Evolutionary conservation across 2,329 filamentous ascomycete genomes (phyloP).

Genomic region (Sclerotiophoma versabilis): DNA sequence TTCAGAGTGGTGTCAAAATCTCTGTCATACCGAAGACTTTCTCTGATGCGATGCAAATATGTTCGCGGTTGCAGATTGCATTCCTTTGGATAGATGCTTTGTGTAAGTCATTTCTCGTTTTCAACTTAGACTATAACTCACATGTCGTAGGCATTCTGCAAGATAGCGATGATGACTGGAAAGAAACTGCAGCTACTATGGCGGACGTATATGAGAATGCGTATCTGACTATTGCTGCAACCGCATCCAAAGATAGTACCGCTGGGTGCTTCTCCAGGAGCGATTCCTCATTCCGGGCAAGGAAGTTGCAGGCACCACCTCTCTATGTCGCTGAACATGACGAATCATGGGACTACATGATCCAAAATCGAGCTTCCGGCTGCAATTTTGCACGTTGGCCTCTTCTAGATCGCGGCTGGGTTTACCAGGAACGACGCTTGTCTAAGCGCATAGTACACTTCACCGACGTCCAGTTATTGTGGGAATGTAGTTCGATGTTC

Average conservation of each 20-base stretch:
- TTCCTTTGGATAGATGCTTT: not conserved
- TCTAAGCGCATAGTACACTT: not conserved
- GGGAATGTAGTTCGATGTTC: not conserved
- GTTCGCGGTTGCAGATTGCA: not conserved
- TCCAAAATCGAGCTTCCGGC: not conserved
- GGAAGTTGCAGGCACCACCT: not conserved
- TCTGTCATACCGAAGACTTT: not conserved
- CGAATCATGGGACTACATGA: not conserved
- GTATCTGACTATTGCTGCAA: conserved; percentile 11
- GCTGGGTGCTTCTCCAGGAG: not conserved
- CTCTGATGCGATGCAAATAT: not conserved
- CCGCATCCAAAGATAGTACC: not conserved
- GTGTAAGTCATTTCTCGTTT: not conserved
- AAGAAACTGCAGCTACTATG: conserved; percentile 5
- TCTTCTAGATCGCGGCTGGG: not conserved
- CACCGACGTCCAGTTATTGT: not conserved
- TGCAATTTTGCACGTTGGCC: not conserved
- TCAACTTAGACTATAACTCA: too few relatives aligned
- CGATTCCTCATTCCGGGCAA: not conserved
- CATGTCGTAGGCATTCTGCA: conserved; percentile 9
- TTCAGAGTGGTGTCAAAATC: not conserved
- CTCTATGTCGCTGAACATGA: not conserved
- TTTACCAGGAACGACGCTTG: not conserved
- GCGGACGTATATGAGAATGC: conserved; percentile 14
- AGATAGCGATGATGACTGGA: conserved; percentile 9